Base-by-base conservation (phyloP, 495 filamentous ascomycete genomes). In the Talaromyces wortmannii region DNA sequence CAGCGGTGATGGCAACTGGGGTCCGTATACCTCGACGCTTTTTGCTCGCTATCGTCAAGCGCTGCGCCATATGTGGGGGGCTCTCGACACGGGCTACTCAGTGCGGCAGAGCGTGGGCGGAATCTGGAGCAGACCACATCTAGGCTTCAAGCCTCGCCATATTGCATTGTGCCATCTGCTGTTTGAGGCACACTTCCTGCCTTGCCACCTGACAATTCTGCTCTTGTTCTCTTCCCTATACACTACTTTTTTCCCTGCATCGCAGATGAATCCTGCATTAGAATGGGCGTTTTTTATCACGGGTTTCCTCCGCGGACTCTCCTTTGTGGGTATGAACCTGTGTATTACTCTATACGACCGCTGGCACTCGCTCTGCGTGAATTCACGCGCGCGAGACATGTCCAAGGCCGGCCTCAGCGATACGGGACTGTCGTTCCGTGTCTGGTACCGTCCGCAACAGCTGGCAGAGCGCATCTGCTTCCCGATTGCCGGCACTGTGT, bases 51-150 rank as follows among this genome's bases (percentile, higher is more conserved):
- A 86, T 63, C 79, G 77, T 59, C 85, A 88, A 69, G 84, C 79
- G 6, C 55, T 85, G 40, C 71, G 85, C 56, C 85, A 88, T 70
- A 88, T 88, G 85, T 87, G 84, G 85, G 85, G 85, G 59, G 76
- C 83, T 45, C 67, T 88, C 6, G 85, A 88, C 55, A 80, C 78
- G 12, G 85, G 85, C 8, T 88, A 75, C 59, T 82, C 83, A 8
- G 63, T 65, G 11, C 66, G 67, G 3, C 55, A 64, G 29, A 62
- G 62, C n/a, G 13, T 69, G 23, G 53, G 61, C 42, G 61, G 63
- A 18, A 57, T 69, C 15, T 60, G 59, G 11, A 58, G 61, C 43
- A 53, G 63, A 40, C 63, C 61, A 7, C 66, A 61, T 46, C 32
- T 65, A 30, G 60, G 67, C 50, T 55, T 72, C 1, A 59, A 60